A percentile compares a stretch with the other conserved stretches of the same genome.
Conservation (phyloP, 164 flowering plant genomes). For the Brasenia schreberi region DNA sequence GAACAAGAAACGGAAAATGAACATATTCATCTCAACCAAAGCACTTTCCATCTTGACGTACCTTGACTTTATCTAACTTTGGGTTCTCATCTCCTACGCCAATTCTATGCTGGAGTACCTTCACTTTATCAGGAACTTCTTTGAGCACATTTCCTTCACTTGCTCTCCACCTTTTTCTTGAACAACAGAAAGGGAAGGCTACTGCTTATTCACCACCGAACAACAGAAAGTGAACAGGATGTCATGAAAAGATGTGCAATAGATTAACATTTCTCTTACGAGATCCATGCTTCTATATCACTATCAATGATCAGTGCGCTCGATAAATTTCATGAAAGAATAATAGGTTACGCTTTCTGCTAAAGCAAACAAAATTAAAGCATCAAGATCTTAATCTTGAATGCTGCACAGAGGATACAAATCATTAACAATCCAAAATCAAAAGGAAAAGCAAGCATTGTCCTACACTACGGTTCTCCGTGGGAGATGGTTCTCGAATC, state of each 20-base stretch:
- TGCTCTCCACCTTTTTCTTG: slow-evolving; percentile 74
- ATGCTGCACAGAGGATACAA: no score
- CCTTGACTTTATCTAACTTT: no score
- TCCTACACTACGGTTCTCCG: no score
- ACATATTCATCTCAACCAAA: no score
- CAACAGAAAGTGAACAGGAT: slow-evolving; percentile 57
- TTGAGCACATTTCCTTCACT: slow-evolving; percentile 15
- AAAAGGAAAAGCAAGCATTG: no score
- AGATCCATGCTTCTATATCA: slow-evolving; percentile 54
- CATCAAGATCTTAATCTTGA: no score
- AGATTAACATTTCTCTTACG: slow-evolving; percentile 36
- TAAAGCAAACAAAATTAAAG: no score
- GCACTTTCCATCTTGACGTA: no score
- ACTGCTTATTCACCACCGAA: slow-evolving; percentile 63
- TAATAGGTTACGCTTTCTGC: slow-evolving; percentile 1
- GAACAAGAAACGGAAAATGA: no score
- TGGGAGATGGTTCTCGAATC: no score
- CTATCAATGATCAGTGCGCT: slow-evolving; percentile 1
- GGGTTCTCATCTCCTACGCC: slow-evolving; percentile 89
- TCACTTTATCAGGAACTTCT: slow-evolving; percentile 34
- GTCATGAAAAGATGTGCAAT: slow-evolving; percentile 39
- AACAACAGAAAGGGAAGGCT: slow-evolving; percentile 81
- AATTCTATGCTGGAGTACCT: slow-evolving; percentile 65
- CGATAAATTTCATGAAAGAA: slow-evolving; percentile 4
- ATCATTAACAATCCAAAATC: no score